These are phyloP conservation scores for Rubia tinctorum DNA, from an alignment of 305 asterid species.

Conservation along the genomic window DNA sequence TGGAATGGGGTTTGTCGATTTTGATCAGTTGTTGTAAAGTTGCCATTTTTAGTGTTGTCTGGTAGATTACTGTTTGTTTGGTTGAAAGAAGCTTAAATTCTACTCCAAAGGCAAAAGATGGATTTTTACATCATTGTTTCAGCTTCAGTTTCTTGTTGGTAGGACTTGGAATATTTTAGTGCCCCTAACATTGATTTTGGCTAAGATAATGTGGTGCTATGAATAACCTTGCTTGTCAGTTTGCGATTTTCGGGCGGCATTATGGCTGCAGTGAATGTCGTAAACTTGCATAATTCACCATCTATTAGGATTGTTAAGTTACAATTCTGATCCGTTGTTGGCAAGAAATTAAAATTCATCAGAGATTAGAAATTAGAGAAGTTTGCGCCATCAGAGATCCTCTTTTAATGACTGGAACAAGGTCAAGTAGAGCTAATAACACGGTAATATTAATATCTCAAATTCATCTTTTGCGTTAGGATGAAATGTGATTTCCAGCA, in stretches of 20 bases:
- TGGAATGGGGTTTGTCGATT: background rate
- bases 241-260: background rate
- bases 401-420: background rate
- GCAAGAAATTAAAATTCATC: background rate
- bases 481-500: background rate
- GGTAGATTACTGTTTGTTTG: background rate
- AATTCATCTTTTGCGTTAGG: background rate
- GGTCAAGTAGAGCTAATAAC: background rate
- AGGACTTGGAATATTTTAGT: background rate
- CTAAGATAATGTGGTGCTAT: background rate
- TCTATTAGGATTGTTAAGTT: background rate
- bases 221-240: background rate
- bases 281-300: background rate
- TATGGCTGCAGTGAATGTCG: background rate
- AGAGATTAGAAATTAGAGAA: background rate
- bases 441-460: background rate
- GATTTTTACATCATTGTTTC: background rate
- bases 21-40: background rate
- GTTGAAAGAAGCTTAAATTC: background rate
- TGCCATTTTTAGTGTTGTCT: background rate
- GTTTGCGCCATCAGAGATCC: background rate
- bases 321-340: background rate
- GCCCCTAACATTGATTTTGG: background rate
- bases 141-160: background rate
- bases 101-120: background rate